These are phyloP conservation scores for Cryptosporidium sp. DNA, from an alignment of 169 alveolate species.

Conservation along the genomic window DNA sequence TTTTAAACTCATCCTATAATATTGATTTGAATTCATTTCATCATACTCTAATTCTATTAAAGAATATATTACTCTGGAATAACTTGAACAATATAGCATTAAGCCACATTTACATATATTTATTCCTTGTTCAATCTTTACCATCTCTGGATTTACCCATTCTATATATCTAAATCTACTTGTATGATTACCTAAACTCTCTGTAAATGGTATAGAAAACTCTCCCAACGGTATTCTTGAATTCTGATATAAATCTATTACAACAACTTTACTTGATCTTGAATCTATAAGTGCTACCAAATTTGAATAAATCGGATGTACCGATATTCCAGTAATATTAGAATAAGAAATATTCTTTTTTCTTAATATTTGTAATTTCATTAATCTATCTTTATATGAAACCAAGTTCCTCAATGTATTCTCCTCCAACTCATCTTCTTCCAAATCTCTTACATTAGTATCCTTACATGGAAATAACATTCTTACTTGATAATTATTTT, in stretches of 20 bases:
- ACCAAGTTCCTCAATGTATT: conserved; percentile 33
- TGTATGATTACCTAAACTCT: conserved; percentile 38
- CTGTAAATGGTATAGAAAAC: conserved; percentile 70
- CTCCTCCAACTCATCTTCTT: neutral
- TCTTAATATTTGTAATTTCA: conserved; percentile 36
- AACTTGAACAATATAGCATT: conserved; percentile 21
- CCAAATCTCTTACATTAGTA: neutral
- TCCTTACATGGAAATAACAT: conserved; percentile 42
- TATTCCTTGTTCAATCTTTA: neutral
- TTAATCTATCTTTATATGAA: conserved; percentile 25
- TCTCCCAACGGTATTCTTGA: conserved; percentile 56
- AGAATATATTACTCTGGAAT: conserved; percentile 32
- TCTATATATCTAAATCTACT: conserved; percentile 41
- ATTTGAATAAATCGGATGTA: conserved; percentile 57
- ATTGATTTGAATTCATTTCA: conserved; percentile 1
- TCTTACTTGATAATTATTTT: neutral
- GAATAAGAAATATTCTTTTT: conserved; percentile 47
- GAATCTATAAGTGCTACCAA: conserved; percentile 41
- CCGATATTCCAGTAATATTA: conserved; percentile 53
- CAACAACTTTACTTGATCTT: conserved; percentile 46
- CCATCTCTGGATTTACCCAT: conserved; percentile 27
- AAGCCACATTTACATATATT: conserved; percentile 2
- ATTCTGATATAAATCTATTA: conserved; percentile 45
- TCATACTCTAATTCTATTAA: neutral
- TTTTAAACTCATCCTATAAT: conserved; percentile 10